A percentile compares a stretch with the other conserved stretches of the same genome.
Conservation (phyloP, 768 basidiomycete genomes). For the Rhizopogon sp. region DNA sequence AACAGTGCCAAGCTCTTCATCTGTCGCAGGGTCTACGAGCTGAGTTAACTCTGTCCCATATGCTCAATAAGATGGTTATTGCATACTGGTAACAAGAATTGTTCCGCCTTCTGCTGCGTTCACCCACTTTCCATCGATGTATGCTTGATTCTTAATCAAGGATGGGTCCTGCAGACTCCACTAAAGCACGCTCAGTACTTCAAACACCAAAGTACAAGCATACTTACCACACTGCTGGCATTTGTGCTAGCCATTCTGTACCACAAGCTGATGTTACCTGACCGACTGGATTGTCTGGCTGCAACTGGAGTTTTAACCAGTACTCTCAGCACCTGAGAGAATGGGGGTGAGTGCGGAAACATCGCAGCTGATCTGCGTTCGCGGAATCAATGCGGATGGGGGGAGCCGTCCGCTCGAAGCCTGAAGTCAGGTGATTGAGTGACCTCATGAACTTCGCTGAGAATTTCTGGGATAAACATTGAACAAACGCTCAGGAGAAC, state of each 20-base stretch:
- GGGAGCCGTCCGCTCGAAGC: neutral
- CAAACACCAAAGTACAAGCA: neutral
- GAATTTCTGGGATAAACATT: neutral
- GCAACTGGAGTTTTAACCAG: neutral
- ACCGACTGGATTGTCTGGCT: neutral
- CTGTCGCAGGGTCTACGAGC: conserved; percentile 78
- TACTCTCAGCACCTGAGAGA: neutral
- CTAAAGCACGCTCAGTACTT: conserved; percentile 26
- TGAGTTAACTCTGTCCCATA: neutral
- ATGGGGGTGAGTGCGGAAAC: neutral
- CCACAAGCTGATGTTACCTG: conserved; percentile 3
- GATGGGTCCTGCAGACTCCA: conserved; percentile 75
- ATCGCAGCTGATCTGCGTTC: neutral
- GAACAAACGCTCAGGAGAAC: too few relatives aligned
- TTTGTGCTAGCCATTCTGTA: conserved; percentile 55
- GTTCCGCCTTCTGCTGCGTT: conserved; percentile 70
- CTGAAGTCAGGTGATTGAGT: neutral
- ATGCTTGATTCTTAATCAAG: conserved; percentile 69
- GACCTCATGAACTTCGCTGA: neutral
- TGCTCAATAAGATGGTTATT: neutral
- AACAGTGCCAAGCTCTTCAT: conserved; percentile 74
- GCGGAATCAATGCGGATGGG: neutral
- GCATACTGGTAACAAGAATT: conserved; percentile 74
- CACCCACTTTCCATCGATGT: conserved; percentile 85
- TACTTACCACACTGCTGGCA: conserved; percentile 27